Percentiles rank a stretch among this genome's conserved stretches.
These are phyloP conservation scores for Xylariales sp. DNA, from an alignment of 2,329 filamentous ascomycete genomes.

Conservation along the genomic window DNA sequence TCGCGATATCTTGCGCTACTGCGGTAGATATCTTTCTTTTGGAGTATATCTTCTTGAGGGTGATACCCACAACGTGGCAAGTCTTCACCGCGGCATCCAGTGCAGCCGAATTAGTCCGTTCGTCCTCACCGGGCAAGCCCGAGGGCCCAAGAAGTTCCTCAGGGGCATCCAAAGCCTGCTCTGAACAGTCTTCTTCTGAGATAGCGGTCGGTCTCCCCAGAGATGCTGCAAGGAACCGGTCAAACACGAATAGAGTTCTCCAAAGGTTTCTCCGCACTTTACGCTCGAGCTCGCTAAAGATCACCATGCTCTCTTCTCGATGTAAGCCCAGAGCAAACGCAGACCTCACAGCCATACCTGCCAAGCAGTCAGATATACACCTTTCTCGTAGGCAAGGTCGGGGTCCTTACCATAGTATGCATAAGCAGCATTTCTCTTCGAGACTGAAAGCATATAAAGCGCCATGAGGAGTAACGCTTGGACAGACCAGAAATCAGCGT, in stretches of 20 bases:
- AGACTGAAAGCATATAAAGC: slow-evolving; percentile 57
- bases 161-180: slow-evolving; percentile 33
- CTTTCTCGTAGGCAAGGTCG: too few relatives aligned
- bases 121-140: slow-evolving; percentile 7
- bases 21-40: slow-evolving; percentile 53
- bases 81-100: slow-evolving; percentile 54
- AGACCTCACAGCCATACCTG: slow-evolving; percentile 60
- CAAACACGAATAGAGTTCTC: slow-evolving; percentile 61
- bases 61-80: slow-evolving; percentile 52
- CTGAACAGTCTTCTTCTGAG: slow-evolving; percentile 57
- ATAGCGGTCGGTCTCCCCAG: slow-evolving; percentile 60
- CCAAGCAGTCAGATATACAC: neutral
- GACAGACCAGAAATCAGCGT: slow-evolving; percentile 61
- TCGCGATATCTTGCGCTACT: slow-evolving; percentile 52
- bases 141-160: slow-evolving; percentile 1
- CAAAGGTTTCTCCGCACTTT: slow-evolving; percentile 52
- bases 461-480: slow-evolving; percentile 61
- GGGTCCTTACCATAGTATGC: slow-evolving; percentile 51
- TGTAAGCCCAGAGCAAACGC: slow-evolving; percentile 60
- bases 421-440: slow-evolving; percentile 60
- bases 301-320: slow-evolving; percentile 51
- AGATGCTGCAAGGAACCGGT: slow-evolving; percentile 58
- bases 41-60: slow-evolving; percentile 56
- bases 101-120: slow-evolving; percentile 25
- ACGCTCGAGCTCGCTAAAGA: slow-evolving; percentile 44